Conservation (phyloP, 2,329 filamentous ascomycete species). For the Arachnomyces sp. region DNA sequence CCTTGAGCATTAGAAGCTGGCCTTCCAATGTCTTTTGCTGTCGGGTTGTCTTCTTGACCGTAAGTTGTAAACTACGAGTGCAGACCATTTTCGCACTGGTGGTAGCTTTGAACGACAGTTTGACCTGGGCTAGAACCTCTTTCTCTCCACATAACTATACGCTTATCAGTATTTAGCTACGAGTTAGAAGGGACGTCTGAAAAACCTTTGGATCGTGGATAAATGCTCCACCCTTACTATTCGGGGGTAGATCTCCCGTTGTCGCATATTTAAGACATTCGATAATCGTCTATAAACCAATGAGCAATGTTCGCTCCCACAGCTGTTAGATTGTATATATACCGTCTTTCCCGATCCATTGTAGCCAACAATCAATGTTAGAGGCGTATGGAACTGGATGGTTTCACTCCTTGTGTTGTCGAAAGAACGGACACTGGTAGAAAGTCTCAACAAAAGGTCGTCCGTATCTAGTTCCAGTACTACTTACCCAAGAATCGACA, state of each 20-base stretch:
- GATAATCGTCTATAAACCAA: slow-evolving; percentile 71
- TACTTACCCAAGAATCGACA: slow-evolving; percentile 67
- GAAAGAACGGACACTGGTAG: slow-evolving; percentile 68
- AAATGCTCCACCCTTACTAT: slow-evolving; percentile 82
- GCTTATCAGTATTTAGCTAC: slow-evolving; percentile 7
- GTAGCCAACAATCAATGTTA: slow-evolving; percentile 93
- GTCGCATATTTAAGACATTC: slow-evolving; percentile 98
- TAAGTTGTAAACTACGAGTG: slow-evolving; percentile 76
- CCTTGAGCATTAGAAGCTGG: slow-evolving; percentile 64
- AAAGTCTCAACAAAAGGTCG: not conserved
- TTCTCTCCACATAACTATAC: slow-evolving; percentile 68
- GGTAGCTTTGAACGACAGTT: slow-evolving; percentile 75
- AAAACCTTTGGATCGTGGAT: slow-evolving; percentile 88
- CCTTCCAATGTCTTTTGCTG: slow-evolving; percentile 80
- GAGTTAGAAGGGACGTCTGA: slow-evolving; percentile 5
- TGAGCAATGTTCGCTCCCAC: slow-evolving; percentile 5
- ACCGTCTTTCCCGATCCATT: slow-evolving; percentile 95
- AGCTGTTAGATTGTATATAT: slow-evolving; percentile 14
- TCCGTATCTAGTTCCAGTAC: slow-evolving; percentile 4
- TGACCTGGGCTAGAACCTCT: slow-evolving; percentile 84
- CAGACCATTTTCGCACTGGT: slow-evolving; percentile 73
- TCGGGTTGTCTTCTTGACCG: slow-evolving; percentile 70
- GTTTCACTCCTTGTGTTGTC: slow-evolving; percentile 65
- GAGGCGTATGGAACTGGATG: slow-evolving; percentile 80
- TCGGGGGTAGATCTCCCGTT: slow-evolving; percentile 85